Evolutionary conservation across 192 early-diverging fungal genomes (phyloP), one percentile per base, ranked within the genome.

Genomic region (Helicostylum pulchrum): DNA sequence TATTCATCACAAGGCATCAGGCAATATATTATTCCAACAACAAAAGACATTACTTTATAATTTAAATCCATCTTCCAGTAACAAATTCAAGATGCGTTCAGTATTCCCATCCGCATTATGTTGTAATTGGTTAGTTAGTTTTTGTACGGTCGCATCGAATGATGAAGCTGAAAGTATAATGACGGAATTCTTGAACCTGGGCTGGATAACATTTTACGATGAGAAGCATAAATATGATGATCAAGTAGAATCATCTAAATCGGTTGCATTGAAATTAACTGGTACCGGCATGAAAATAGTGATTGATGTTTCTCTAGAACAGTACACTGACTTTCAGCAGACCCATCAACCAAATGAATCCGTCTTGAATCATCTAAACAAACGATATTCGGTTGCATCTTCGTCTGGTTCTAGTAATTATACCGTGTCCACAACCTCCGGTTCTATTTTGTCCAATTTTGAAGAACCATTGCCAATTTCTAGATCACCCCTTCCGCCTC

Each of bases 91-190:
- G 39, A 64, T 64, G 51, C 39, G 51, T 10, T 20, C 63, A 0
- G 43, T 64, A 15, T 64, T 64, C 21, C n/a, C 63, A 8, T 43
- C 63, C 15, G 26, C 44, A 26, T n/a, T 55, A 17, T 53, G 71
- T 12, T 72, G 72, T 10, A 78, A 80, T 3, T 84, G 80, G 80
- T 61, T 84, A 2, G 51, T 79, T 44, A 77, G 80, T 17, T 73
- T 78, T 44, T 72, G 74, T 0, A 78, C 80, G 0, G 73, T 81
- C 12, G 75, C 80, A 51, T 73, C 72, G 26, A 68, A 69, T 17
- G 75, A 82, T 26, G 83, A 84, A 39, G 78, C 83, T 0, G 64
- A 74, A 45, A 45, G 66, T n/a, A 64, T 82, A 17, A 70, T 72
- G 7, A 72, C 61, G 12, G 76, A 78, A 49, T 78, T 82, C 72